phyloP scores from a whole-genome alignment of 2,329 filamentous ascomycete genomes.

The Aureobasidium sp. region DNA sequence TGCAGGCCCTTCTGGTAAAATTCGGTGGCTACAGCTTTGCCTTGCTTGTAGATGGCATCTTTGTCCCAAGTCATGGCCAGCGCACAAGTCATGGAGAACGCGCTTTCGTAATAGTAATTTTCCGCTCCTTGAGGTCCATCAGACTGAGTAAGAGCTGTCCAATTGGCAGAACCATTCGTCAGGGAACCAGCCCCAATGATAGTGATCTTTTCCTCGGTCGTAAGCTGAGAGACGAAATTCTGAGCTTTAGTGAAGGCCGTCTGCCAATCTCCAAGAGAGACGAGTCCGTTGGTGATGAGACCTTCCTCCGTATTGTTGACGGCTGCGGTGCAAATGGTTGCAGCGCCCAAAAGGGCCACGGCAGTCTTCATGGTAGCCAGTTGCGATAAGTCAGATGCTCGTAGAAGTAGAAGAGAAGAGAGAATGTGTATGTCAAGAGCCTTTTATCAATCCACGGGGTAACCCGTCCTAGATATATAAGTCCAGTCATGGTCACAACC shows the following conservation, averaged over 20 bases:
- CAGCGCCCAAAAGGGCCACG: not conserved
- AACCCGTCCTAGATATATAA: not conserved
- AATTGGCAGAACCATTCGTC: conserved; percentile 52
- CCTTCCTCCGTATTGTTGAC: not conserved
- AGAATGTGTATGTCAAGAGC: not conserved
- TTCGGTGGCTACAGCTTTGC: conserved; percentile 40
- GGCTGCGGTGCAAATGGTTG: not conserved
- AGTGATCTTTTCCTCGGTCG: conserved; percentile 84
- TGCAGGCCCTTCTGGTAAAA: conserved; percentile 16
- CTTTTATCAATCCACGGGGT: not conserved
- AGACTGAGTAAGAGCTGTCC: conserved; percentile 66
- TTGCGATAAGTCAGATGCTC: not conserved
- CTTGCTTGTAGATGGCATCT: conserved; percentile 43
- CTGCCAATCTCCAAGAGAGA: conserved; percentile 57
- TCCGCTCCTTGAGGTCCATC: conserved; percentile 74
- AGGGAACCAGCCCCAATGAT: conserved; percentile 70
- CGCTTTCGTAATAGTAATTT: conserved; percentile 39
- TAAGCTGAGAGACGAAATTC: conserved; percentile 74
- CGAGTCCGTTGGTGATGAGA: not conserved
- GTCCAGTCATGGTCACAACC: not conserved
- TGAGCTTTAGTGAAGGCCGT: conserved; percentile 68
- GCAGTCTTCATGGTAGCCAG: not conserved
- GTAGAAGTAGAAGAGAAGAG: too few relatives aligned
- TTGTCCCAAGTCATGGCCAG: conserved; percentile 33
- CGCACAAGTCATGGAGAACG: conserved; percentile 29